phyloP scores from a whole-genome alignment of 2,329 filamentous ascomycete genomes.

The Neonectria magnoliae region DNA sequence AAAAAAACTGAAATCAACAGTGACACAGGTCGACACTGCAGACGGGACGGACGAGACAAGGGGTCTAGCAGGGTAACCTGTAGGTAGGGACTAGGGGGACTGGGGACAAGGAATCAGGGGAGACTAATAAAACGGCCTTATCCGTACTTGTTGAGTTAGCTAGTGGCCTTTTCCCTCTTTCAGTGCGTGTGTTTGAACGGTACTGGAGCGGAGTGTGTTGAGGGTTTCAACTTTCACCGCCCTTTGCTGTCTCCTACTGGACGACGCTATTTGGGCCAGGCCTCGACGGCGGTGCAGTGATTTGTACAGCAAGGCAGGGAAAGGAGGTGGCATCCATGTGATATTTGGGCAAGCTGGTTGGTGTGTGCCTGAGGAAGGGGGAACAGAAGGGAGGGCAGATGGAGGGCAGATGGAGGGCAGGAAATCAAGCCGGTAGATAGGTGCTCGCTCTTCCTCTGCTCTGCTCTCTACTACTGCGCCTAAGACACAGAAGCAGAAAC shows the following conservation, averaged over 20 bases:
- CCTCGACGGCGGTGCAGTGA: constrained; percentile 7
- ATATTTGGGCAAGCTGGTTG: neutral
- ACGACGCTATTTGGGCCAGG: constrained; percentile 29
- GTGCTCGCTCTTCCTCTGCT: neutral
- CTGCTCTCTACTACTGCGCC: neutral
- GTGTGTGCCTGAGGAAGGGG: too few species aligned
- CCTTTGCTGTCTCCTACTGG: constrained; percentile 36
- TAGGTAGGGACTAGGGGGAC: neutral
- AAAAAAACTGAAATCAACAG: constrained; percentile 25
- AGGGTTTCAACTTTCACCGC: constrained; percentile 38
- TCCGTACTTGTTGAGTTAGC: neutral
- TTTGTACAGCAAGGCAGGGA: constrained; percentile 5
- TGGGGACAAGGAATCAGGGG: neutral
- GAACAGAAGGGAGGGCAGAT: too few species aligned
- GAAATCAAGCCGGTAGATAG: neutral
- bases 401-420: neutral
- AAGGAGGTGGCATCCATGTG: neutral
- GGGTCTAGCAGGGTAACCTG: constrained; percentile 11
- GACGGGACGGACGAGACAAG: constrained; percentile 14
- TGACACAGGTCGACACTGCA: constrained; percentile 11
- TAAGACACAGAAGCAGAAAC: neutral
- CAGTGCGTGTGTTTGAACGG: neutral
- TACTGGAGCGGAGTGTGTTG: neutral
- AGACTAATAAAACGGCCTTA: neutral
- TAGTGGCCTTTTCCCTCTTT: neutral